phyloP scores from a whole-genome alignment of 257 asterid species.

The Solanum ahanhuiri region DNA sequence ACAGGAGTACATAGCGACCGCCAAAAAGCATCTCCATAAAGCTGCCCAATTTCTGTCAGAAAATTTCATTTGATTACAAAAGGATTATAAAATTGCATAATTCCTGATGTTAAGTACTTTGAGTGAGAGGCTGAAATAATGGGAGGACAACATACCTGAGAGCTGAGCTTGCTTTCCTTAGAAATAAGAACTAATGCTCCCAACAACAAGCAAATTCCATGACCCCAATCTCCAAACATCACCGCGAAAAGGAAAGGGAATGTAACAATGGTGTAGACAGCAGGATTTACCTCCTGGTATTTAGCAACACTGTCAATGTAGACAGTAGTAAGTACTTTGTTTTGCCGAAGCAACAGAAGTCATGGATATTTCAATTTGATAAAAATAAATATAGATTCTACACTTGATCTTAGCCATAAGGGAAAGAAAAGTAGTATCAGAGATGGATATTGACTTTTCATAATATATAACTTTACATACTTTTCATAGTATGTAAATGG shows the following conservation, averaged over 20 bases:
- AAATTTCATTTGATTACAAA: neutral
- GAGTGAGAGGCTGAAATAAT: neutral
- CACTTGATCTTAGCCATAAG: neutral
- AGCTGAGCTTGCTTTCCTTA: slow-evolving; percentile 61
- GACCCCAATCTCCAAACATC: slow-evolving; percentile 99
- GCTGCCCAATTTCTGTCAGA: slow-evolving; percentile 90
- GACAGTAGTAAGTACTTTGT: neutral
- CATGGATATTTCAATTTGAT: neutral
- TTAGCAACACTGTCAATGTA: slow-evolving; percentile 64
- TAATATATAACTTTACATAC: neutral
- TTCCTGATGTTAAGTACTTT: neutral
- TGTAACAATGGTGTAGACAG: slow-evolving; percentile 83
- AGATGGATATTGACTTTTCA: neutral
- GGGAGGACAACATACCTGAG: slow-evolving; percentile 55
- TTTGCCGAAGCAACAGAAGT: neutral
- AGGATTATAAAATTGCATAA: neutral
- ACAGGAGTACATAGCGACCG: slow-evolving; percentile 86
- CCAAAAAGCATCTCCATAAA: slow-evolving; percentile 99
- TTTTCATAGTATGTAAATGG: neutral
- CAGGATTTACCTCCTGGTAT: slow-evolving; percentile 97
- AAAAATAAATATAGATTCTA: neutral
- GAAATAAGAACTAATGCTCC: slow-evolving; percentile 77
- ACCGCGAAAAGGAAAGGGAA: slow-evolving; percentile 99
- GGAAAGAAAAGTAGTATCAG: neutral
- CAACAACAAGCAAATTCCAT: slow-evolving; percentile 82